A percentile compares a stretch with the other conserved stretches of the same genome.
phyloP scores from a whole-genome alignment of 192 early-diverging fungal genomes.

The Phycomyces nitens region DNA sequence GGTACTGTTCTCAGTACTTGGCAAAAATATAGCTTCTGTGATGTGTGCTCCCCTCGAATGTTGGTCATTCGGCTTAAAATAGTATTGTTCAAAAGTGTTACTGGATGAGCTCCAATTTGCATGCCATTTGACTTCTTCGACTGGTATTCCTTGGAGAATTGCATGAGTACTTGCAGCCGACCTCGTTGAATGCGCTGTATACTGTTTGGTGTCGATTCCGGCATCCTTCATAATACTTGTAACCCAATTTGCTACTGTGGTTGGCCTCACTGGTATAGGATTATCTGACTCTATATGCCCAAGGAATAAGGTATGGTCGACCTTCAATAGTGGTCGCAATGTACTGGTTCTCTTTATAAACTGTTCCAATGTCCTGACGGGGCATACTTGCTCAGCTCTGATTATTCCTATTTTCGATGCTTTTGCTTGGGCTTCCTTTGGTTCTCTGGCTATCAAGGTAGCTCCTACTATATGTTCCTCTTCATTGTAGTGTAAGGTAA shows the following conservation, averaged over 20 bases:
- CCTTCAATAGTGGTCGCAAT: background rate
- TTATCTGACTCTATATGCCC: background rate
- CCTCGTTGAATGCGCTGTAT: background rate
- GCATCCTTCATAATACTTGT: background rate
- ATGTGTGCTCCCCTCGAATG: no score
- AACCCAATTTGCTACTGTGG: slow-evolving; percentile 6
- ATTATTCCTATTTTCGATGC: background rate
- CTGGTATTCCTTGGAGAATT: background rate
- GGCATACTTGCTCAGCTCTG: background rate
- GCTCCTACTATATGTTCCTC: background rate
- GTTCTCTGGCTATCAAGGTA: background rate
- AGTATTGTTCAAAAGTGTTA: background rate
- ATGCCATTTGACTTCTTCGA: slow-evolving; percentile 2
- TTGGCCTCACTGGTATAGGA: no score
- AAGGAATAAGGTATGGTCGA: background rate
- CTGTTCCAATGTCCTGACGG: background rate
- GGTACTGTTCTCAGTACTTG: no score
- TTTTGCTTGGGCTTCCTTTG: slow-evolving; percentile 10
- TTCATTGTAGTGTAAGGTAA: background rate
- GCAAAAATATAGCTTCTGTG: no score
- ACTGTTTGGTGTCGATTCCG: slow-evolving; percentile 1
- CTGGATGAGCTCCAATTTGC: background rate
- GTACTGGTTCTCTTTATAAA: background rate
- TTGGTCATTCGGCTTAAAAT: background rate
- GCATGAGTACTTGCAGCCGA: slow-evolving; percentile 6